Evolutionary conservation across 2,329 filamentous ascomycete genomes (phyloP).

Genomic region (Colletotrichum sp.): DNA sequence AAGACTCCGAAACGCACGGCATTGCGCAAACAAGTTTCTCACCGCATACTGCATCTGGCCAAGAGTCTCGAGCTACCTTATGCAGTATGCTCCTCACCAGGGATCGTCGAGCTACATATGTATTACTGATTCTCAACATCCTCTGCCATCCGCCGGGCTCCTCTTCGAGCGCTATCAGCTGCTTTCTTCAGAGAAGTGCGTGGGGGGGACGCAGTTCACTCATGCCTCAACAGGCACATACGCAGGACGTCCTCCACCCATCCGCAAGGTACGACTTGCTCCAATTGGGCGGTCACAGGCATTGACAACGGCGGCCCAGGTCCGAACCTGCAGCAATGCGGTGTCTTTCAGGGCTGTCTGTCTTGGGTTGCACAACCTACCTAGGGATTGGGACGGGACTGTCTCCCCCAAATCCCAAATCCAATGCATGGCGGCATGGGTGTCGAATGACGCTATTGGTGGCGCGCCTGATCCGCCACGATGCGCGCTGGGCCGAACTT

Average conservation of each 20-base stretch:
- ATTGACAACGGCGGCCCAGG: background rate
- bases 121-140: background rate
- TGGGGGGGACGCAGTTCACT: background rate
- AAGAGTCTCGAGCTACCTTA: background rate
- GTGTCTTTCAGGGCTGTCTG: background rate
- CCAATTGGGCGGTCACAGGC: background rate
- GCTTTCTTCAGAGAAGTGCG: background rate
- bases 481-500: slow-evolving; percentile 16
- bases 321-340: background rate
- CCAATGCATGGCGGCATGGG: background rate
- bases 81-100: background rate
- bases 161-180: background rate
- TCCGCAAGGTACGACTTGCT: background rate
- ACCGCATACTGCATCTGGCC: background rate
- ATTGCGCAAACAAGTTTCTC: background rate
- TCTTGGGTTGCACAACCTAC: background rate
- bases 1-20: background rate
- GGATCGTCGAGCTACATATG: background rate
- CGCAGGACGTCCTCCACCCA: background rate
- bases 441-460: slow-evolving; percentile 5
- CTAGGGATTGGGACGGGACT: background rate
- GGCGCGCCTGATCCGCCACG: background rate
- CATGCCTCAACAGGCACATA: background rate
- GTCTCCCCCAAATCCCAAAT: background rate
- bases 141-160: background rate